Base-by-base conservation (phyloP, 2,329 filamentous ascomycete genomes). In the Cadophora sp. region DNA sequence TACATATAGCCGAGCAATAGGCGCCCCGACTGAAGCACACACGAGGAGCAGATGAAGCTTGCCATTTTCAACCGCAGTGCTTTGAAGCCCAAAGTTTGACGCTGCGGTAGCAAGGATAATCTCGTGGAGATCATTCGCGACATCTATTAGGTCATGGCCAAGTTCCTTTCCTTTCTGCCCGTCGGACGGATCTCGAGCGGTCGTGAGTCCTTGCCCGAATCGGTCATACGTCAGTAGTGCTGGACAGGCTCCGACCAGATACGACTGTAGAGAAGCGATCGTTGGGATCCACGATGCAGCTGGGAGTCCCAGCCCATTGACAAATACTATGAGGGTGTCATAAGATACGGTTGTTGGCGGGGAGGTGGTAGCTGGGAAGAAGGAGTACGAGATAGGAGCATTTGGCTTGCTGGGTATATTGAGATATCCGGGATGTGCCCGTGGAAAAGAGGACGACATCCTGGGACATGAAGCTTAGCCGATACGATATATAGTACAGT, bases 151-250 rank as follows among this genome's bases (percentile, higher is more conserved):
- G 61, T 71, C 72, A 71, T 79, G 76, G 8, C 73, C 73, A 29
- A 77, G 74, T 61, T 76, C 74, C 19, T 71, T 67, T 14, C 58
- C 50, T 14, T 16, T 14, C 26, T 68, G 65, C 46, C 50, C 71
- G 64, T 77, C 77, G 12, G 75, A 22, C 9, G 75, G 73, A 65
- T 77, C 74, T 26, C 71, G 64, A 26, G 69, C 58, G 11, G 70
- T 75, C 2, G 73, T 75, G 3, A 70, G 64, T 2, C 75, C 75
- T 68, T 77, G 75, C 1, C 74, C 73, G 62, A 71, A 76, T 68
- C 69, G 75, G 64, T 79, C 78, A 50, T 78, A 79, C 1, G 77
- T 79, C 14, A 79, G 66, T 19, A 79, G 75, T 63, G 75, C 73
- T 48, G 77, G 34, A 37, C 34, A 37, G 14, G 34, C 34, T 37